Evolutionary conservation across 768 basidiomycete genomes (phyloP).

Genomic region (Hebeloma cylindrosporum): DNA sequence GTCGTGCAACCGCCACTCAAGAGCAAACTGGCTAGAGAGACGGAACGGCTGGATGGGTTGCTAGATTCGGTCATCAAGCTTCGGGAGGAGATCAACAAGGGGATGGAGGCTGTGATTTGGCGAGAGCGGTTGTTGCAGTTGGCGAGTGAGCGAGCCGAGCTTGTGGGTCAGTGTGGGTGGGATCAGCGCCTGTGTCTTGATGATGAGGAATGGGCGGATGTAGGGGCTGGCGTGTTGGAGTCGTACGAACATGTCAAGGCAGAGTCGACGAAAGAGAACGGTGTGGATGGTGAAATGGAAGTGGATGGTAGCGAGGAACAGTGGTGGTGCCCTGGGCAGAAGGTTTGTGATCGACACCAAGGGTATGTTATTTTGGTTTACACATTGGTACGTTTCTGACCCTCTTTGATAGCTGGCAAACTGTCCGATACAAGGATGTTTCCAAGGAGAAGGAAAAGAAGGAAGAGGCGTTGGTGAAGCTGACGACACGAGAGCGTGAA

Average conservation of each 20-base stretch:
- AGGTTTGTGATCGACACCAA: conserved; percentile 75
- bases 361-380: conserved; percentile 47
- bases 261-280: conserved; percentile 36
- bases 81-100: conserved; percentile 64
- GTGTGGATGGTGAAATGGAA: conserved; percentile 38
- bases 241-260: conserved; percentile 56
- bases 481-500: conserved; percentile 76
- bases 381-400: conserved; percentile 10
- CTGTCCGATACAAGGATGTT: conserved; percentile 69
- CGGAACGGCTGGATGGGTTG: conserved; percentile 49
- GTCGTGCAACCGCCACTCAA: conserved; percentile 36
- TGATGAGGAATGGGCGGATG: conserved; percentile 77
- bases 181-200: conserved; percentile 82
- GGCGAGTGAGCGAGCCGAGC: conserved; percentile 64
- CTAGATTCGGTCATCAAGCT: conserved; percentile 59
- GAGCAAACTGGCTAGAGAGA: conserved; percentile 54
- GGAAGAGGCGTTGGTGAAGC: conserved; percentile 61
- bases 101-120: conserved; percentile 70
- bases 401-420: conserved; percentile 63
- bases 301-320: conserved; percentile 48
- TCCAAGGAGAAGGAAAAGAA: conserved; percentile 75
- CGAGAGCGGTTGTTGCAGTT: conserved; percentile 67
- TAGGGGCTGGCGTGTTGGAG: conserved; percentile 64
- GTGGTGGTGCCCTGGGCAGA: conserved; percentile 81
- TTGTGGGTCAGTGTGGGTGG: conserved; percentile 80